Evolutionary conservation across 495 filamentous ascomycete genomes (phyloP).

Genomic region (Rusavskia elegans): DNA sequence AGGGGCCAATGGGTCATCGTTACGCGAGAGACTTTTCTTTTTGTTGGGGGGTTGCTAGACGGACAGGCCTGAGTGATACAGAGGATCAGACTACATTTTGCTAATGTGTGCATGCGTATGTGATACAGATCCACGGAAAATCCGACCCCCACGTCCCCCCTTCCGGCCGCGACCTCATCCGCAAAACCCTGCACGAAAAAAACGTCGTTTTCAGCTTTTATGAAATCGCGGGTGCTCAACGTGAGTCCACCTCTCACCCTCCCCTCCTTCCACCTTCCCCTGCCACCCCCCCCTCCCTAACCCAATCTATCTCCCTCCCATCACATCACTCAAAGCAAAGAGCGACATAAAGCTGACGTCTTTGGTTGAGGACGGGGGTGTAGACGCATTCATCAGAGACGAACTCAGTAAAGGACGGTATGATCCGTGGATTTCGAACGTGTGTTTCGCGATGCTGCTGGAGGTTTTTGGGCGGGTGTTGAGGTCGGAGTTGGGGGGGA

Average conservation of each 20-base stretch:
- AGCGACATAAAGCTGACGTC: neutral
- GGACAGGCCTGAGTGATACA: no score
- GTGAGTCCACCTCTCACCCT: conserved; percentile 25
- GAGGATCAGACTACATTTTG: no score
- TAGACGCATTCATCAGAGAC: conserved; percentile 87
- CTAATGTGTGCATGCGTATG: no score
- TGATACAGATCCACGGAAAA: conserved; percentile 64
- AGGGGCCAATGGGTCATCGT: no score
- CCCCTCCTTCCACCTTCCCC: neutral
- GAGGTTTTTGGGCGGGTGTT: conserved; percentile 72
- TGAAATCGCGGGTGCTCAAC: conserved; percentile 83
- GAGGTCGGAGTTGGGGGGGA: conserved; percentile 57
- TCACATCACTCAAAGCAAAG: no score
- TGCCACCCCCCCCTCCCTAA: no score
- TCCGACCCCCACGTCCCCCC: conserved; percentile 83
- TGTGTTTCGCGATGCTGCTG: conserved; percentile 83
- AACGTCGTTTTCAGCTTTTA: conserved; percentile 69
- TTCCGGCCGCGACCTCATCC: conserved; percentile 70
- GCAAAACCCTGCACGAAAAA: conserved; percentile 62
- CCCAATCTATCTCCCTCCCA: no score
- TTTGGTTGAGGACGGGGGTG: neutral
- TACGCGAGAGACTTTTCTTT: no score
- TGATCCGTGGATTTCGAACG: conserved; percentile 69
- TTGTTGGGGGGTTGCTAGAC: no score
- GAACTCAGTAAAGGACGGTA: conserved; percentile 88